A percentile compares a stretch with the other conserved stretches of the same genome.
Evolutionary conservation across 345 rosid species (phyloP).

Genomic region (Eucalyptus erythrocorys): DNA sequence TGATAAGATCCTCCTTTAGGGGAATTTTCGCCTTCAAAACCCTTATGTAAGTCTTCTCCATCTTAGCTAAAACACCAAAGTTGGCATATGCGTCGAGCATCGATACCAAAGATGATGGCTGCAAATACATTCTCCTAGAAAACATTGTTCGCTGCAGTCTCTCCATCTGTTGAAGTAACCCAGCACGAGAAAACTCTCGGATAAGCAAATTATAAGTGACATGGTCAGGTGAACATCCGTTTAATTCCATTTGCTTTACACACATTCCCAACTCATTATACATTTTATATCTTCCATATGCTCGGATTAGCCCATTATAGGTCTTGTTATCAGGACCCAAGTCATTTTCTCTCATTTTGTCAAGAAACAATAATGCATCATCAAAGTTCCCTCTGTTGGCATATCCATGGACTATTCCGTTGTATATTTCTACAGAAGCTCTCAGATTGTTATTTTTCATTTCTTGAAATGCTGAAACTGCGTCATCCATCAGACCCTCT

Average conservation of each 20-base stretch:
- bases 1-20: conserved; percentile 35
- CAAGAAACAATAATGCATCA: conserved; percentile 29
- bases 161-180: conserved; percentile 60
- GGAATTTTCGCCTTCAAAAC: conserved; percentile 7
- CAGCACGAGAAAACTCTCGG: conserved; percentile 40
- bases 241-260: conserved; percentile 43
- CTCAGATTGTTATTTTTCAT: conserved; percentile 27
- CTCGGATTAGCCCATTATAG: conserved; percentile 43
- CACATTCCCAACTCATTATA: conserved; percentile 54
- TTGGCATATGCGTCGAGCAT: conserved; percentile 59
- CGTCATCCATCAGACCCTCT: conserved; percentile 32
- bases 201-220: conserved; percentile 60
- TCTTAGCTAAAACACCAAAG: conserved; percentile 42
- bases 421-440: conserved; percentile 35
- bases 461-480: conserved; percentile 19
- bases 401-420: conserved; percentile 38
- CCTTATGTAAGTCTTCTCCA: conserved; percentile 40
- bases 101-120: conserved; percentile 32
- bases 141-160: conserved; percentile 15
- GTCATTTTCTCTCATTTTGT: conserved; percentile 29
- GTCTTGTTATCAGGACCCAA: conserved; percentile 29
- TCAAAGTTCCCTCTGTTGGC: conserved; percentile 32
- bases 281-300: conserved; percentile 42
- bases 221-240: conserved; percentile 37
- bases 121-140: conserved; percentile 38